Base-by-base conservation (phyloP, 345 rosid genomes). In the Leavenworthia alabamica region DNA sequence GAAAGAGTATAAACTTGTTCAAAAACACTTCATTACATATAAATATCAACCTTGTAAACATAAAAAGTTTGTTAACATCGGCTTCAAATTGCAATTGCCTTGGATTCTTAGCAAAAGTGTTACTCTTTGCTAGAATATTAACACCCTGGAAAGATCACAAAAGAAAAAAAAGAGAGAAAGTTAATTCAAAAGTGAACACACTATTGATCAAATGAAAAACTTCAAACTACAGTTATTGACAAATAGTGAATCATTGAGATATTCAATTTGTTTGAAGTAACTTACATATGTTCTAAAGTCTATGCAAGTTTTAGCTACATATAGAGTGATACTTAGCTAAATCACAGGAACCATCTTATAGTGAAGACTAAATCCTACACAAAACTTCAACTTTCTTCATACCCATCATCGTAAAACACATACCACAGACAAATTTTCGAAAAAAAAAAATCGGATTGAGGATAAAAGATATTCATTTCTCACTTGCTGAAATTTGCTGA, bases 21-120 rank as follows among this genome's bases (percentile, higher is more conserved):
- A 37, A 48, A 24, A 17, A 13, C 17, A 2, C 27, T 11, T 6
- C 6, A 22, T 15, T 24, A 56, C 29, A 45, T 0, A 20, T 2
- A 13, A 45, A 42, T 2, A 74, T 67, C 43, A 40, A 88, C 96
- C 96, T 77, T 44, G 97, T 90, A 62, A 69, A 86, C 26, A 90
- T 68, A 65, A 90, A 90, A 42, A 88, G 89, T 17, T 82, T 82
- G 72, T 86, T 88, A 19, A 80, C 76, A 69, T 91, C 96, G 0
- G 84, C 80, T 80, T 91, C 95, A 32, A 84, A 86, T 41, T 88
- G 98, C 15, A 91, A 60, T 61, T 83, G 83, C 77, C 82, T 81
- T 24, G 91, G 86, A 67, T 80, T 74, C 76, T 64, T 86, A 23
- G 85, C 80, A 67, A 91, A 88, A 33, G 82, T 82, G 2, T 77